Base-by-base conservation (phyloP, 805 yeast genomes). In the Teunomyces panamensis region DNA sequence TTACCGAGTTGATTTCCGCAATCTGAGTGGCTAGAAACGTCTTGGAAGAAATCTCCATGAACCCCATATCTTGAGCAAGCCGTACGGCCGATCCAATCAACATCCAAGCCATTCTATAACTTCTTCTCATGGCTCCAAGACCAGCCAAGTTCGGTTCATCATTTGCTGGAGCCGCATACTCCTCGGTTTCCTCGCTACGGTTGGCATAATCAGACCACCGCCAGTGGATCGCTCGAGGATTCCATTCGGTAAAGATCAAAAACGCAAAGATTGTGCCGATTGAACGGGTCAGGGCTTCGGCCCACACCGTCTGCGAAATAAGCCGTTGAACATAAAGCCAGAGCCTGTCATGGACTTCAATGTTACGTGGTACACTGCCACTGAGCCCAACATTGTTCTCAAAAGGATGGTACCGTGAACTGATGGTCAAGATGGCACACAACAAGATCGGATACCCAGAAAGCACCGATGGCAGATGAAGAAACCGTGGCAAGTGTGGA, bases 21-120 rank as follows among this genome's bases (percentile, higher is more conserved):
- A 86, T 73, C 63, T 90, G 96, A 0, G 96, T 81, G 0, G 96
- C 96, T 47, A 90, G 69, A 58, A 86, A 87, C 5, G 90, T 80
- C 55, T 85, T 78, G 8, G 90, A 75, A 49, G 87, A 81, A 14
- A 81, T 78, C 39, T 87, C 88, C 71, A 89, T 80, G 56, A 89
- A 79, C 3, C 89, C 89, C 80, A 86, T 82, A 62, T 87, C 94
- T 61, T 89, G 96, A 3, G 96, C 94, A 36, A 91, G 68, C 48
- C 97, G 73, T 1, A 89, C 85, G 0, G 95, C 91, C 1, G 88
- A 82, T 2, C 97, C 97, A 42, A 89, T 83, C 50, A 89, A 77
- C 94, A 90, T 87, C 92, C 96, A 91, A 0, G 96, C 86, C 90
- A 89, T 87, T 34, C 96, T 75, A 62, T 89, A 91, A 52, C 91